Percentiles rank a stretch among this genome's conserved stretches.
These are phyloP conservation scores for Groenewaldozyma salmanticensis DNA, from an alignment of 805 yeast genomes.

Conservation along the genomic window DNA sequence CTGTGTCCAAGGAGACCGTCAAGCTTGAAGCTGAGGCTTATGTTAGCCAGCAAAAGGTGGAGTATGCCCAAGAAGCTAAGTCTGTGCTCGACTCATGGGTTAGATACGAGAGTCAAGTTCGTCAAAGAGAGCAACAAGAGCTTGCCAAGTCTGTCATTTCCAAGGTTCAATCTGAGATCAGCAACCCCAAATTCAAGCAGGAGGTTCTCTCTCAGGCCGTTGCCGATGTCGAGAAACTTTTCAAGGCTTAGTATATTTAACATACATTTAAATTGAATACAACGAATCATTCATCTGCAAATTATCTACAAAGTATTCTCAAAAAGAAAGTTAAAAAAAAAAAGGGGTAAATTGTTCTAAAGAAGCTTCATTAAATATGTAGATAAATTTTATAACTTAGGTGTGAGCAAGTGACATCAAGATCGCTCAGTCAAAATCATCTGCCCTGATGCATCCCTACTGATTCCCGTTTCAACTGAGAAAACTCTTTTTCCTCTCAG, in stretches of 20 bases:
- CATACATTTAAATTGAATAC: not conserved
- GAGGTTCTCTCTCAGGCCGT: slow-evolving; percentile 84
- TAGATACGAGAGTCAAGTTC: slow-evolving; percentile 92
- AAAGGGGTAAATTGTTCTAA: too few species aligned
- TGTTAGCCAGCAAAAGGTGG: slow-evolving; percentile 85
- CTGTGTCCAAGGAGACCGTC: slow-evolving; percentile 93
- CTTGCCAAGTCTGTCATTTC: slow-evolving; percentile 77
- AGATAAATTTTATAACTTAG: too few species aligned
- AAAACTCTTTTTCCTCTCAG: slow-evolving; percentile 68
- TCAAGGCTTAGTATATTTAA: slow-evolving; percentile 9
- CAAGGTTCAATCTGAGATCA: slow-evolving; percentile 77
- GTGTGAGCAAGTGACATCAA: too few species aligned
- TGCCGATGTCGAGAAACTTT: slow-evolving; percentile 63
- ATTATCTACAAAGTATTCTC: too few species aligned
- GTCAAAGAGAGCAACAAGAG: slow-evolving; percentile 92
- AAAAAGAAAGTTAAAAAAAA: too few species aligned
- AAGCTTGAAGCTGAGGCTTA: slow-evolving; percentile 90
- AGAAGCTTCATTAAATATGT: too few species aligned
- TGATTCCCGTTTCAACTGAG: slow-evolving; percentile 4
- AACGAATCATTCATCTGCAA: too few species aligned
- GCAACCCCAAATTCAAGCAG: slow-evolving; percentile 88
- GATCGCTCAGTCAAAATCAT: too few species aligned
- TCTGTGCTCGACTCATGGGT: slow-evolving; percentile 98
- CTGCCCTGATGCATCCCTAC: slow-evolving; percentile 5
- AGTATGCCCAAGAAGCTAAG: slow-evolving; percentile 83